Percentiles rank a stretch among this genome's conserved stretches.
phyloP scores from a whole-genome alignment of 805 yeast species.

The Schwanniomyces pseudopolymorphus region DNA sequence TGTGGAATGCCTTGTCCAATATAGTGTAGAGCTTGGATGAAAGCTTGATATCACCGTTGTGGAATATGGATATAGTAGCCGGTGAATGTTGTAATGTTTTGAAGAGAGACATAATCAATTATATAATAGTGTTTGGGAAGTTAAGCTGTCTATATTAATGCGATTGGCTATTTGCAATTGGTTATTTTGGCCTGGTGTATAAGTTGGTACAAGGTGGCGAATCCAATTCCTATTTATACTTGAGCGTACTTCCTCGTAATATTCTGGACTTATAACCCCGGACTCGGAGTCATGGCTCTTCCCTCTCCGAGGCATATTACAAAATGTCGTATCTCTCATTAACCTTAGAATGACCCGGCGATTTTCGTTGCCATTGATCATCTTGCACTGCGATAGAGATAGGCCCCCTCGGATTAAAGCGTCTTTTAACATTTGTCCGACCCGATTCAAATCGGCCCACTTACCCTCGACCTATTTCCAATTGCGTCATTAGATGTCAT shows the following conservation, averaged over 20 bases:
- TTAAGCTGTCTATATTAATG: not conserved
- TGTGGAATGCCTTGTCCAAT: conserved; percentile 29
- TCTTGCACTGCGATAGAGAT: not conserved
- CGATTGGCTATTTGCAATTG: not conserved
- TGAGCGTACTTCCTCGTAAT: not conserved
- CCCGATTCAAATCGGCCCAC: not conserved
- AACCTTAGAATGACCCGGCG: not conserved
- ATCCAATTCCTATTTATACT: not conserved
- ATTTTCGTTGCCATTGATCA: not conserved
- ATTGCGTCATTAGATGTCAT: too few relatives aligned
- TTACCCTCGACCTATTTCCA: not conserved
- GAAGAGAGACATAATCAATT: conserved; percentile 33
- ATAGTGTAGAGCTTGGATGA: conserved; percentile 28
- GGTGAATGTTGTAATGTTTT: conserved; percentile 42
- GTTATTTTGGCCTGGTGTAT: not conserved
- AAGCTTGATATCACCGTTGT: conserved; percentile 34
- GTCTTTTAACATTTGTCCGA: not conserved
- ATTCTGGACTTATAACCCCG: conserved; percentile 3
- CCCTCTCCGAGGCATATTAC: not conserved
- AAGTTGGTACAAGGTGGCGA: not conserved
- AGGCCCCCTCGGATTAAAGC: not conserved
- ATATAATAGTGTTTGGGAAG: not conserved
- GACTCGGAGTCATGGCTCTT: not conserved
- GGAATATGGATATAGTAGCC: conserved; percentile 42
- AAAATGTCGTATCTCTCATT: conserved; percentile 1